Conservation (phyloP, 2,329 filamentous ascomycete species). For the Metarhizium anisopliae region DNA sequence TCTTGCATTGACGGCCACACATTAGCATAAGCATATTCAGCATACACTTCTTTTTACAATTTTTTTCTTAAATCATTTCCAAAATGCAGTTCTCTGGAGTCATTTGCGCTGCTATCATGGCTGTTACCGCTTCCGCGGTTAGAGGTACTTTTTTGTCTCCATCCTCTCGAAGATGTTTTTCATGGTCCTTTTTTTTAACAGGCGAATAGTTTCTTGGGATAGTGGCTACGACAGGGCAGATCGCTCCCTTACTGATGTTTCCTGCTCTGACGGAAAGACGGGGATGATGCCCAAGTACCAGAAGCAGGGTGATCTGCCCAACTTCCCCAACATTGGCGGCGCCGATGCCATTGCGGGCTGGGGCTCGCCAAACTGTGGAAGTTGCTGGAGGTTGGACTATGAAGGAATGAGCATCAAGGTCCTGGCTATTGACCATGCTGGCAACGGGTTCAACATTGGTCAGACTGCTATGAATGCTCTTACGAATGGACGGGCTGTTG, state of each 20-base stretch:
- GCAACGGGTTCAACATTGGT: constrained; percentile 45
- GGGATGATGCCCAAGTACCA: constrained; percentile 55
- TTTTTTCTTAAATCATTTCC: neutral
- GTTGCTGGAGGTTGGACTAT: constrained; percentile 48
- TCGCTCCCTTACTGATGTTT: constrained; percentile 46
- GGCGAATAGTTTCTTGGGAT: constrained; percentile 56
- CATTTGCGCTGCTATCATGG: constrained; percentile 27
- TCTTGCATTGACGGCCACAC: no score
- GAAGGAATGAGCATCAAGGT: constrained; percentile 42
- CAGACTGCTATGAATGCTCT: constrained; percentile 45
- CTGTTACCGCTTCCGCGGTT: constrained; percentile 21
- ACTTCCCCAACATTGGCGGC: constrained; percentile 49
- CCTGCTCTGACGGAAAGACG: constrained; percentile 60
- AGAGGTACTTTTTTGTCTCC: neutral
- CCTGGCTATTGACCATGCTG: constrained; percentile 45
- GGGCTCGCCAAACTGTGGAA: constrained; percentile 49
- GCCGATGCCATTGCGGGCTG: constrained; percentile 42
- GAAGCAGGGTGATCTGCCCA: constrained; percentile 42
- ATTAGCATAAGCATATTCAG: no score
- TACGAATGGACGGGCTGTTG: constrained; percentile 39
- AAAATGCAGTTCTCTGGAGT: constrained; percentile 36
- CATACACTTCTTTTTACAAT: no score
- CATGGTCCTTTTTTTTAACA: neutral
- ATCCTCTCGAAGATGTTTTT: neutral
- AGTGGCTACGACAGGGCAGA: constrained; percentile 54